Base-by-base conservation (phyloP, 208 protist genomes). In the Leishmania guyanensis region DNA sequence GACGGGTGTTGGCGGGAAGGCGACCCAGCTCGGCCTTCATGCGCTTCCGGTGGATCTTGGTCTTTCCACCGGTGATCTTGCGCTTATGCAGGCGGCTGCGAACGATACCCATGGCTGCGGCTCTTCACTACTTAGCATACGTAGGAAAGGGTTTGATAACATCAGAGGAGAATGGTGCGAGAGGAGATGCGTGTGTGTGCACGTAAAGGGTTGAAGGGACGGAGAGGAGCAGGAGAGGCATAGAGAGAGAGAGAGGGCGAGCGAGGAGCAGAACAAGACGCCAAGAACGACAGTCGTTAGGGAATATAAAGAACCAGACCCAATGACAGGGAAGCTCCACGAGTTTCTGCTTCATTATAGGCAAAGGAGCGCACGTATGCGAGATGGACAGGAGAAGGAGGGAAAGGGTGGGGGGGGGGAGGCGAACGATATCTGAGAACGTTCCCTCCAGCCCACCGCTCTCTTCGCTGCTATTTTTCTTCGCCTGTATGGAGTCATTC, bases 1-100 rank as follows among this genome's bases (percentile, higher is more conserved):
- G 89, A 87, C 99, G 99, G 82, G 99, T 99, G 88, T 97, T 99
- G 33, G 98, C 96, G 71, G 99, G 90, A 70, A 95, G 98, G 81
- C 99, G 93, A 79, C 98, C 99, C 46, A 99, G 86, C 89, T 99
- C 98, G 85, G 98, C 98, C 92, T 99, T 99, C 88, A 99, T 96
- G 91, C 94, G 94, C 92, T 98, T 97, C 81, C 91, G 90, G 92
- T 97, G 92, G 86, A 94, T 92, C 84, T 93, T 97, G 76, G 90
- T 97, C 87, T 98, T 98, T 81, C 97, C 99, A 93, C 99, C 99
- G 88, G 99, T 99, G 77, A 95, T 91, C 88, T 99, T 98, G 90
- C 99, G 96, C 94, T 99, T 99, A 92, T 99, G 99, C 84, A 96
- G 91, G 71, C 92, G 96, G 92, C 98, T 99, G 86, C 98, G 94